Conservation (phyloP, 2,329 filamentous ascomycete genomes). For the Fonsecaea nubica region DNA sequence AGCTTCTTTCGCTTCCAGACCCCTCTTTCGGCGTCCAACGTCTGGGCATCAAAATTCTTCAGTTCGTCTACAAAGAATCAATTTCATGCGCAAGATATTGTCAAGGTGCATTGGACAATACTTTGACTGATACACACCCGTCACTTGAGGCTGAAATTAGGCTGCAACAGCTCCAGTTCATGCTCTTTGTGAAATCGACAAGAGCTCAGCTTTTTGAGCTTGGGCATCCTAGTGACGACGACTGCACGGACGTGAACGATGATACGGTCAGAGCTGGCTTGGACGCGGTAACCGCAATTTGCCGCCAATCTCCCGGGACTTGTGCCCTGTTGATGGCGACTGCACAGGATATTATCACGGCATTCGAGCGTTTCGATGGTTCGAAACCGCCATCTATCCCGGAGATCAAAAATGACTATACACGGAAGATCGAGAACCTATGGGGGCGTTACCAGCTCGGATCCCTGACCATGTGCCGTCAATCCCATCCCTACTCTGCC, state of each 20-base stretch:
- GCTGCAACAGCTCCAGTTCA: conserved; percentile 38
- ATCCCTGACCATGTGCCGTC: conserved; percentile 25
- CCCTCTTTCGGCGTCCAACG: conserved; percentile 38
- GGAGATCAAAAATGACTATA: conserved; percentile 20
- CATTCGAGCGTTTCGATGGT: neutral
- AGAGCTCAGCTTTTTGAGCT: neutral
- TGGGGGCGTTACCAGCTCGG: conserved; percentile 31
- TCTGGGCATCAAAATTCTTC: conserved; percentile 34
- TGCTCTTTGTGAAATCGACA: conserved; percentile 28
- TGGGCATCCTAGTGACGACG: neutral
- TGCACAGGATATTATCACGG: conserved; percentile 5
- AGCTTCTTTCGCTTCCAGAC: conserved; percentile 33
- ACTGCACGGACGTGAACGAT: neutral
- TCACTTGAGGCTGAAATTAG: conserved; percentile 41
- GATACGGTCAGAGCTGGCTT: conserved; percentile 9
- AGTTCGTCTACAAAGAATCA: conserved; percentile 33
- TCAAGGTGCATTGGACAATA: conserved; percentile 28
- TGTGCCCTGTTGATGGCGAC: conserved; percentile 8
- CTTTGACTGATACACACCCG: conserved; percentile 26
- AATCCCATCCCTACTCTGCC: conserved; percentile 34
- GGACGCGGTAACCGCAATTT: neutral
- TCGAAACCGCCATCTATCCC: conserved; percentile 7
- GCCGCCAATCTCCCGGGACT: neutral
- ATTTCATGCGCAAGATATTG: conserved; percentile 27
- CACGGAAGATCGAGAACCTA: conserved; percentile 24